Conservation (phyloP, 106 monocot species). For the Acanthochlamys bracteata region DNA sequence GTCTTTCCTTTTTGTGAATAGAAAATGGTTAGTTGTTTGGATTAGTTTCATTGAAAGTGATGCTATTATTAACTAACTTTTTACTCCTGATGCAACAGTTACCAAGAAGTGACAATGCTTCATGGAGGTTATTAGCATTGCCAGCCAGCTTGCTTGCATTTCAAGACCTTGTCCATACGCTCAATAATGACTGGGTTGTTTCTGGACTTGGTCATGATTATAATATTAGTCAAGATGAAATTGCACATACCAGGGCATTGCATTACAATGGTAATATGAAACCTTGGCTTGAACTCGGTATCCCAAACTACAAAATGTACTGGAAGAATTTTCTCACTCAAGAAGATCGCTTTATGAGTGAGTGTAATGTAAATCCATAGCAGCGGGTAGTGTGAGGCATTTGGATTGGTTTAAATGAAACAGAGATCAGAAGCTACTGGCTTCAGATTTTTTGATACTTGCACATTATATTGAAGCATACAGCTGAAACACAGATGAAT, state of each 20-base stretch:
- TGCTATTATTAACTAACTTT: no score
- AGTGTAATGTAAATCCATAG: conserved; percentile 55
- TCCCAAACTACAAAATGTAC: conserved; percentile 37
- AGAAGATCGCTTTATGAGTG: conserved; percentile 41
- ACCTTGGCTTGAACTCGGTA: conserved; percentile 63
- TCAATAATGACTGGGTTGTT: conserved; percentile 25
- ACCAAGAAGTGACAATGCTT: conserved; percentile 16
- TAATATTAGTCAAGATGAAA: conserved; percentile 8
- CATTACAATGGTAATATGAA: conserved; percentile 78
- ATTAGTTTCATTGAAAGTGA: no score
- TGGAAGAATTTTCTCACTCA: conserved; percentile 59
- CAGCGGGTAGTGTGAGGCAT: not conserved
- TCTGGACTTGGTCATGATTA: conserved; percentile 63
- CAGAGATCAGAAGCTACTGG: not conserved
- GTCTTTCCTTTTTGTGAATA: no score
- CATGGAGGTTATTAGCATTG: conserved; percentile 35
- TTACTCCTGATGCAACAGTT: conserved; percentile 17
- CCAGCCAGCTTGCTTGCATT: conserved; percentile 51
- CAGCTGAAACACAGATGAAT: no score
- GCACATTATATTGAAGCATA: no score
- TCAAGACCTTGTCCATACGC: conserved; percentile 31
- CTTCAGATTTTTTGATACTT: no score
- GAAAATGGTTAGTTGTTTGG: no score
- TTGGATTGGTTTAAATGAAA: not conserved
- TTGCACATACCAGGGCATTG: conserved; percentile 22